These are phyloP conservation scores for Aspergillus melleus DNA, from an alignment of 2,329 filamentous ascomycete genomes.

Conservation along the genomic window DNA sequence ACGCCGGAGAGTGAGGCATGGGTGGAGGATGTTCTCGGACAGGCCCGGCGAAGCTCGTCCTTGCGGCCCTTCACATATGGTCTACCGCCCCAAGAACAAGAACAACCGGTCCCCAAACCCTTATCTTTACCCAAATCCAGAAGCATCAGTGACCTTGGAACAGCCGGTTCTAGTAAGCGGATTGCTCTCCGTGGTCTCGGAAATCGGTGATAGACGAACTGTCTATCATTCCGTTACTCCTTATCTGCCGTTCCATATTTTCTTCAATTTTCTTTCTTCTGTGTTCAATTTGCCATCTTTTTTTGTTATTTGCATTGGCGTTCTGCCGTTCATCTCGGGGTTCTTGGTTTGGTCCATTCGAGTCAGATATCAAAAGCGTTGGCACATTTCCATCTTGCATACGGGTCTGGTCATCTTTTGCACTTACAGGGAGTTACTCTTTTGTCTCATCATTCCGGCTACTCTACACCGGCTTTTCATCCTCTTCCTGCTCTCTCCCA, in stretches of 20 bases:
- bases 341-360: neutral
- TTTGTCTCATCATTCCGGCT: neutral
- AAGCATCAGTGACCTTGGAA: conserved; percentile 43
- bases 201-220: conserved; percentile 17
- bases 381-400: neutral
- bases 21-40: conserved; percentile 48
- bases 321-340: neutral
- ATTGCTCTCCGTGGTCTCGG: conserved; percentile 39
- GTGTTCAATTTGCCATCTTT: neutral
- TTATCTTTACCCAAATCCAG: conserved; percentile 30
- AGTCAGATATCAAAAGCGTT: conserved; percentile 1
- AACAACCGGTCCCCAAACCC: conserved; percentile 13
- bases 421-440: conserved; percentile 3
- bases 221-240: neutral
- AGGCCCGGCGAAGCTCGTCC: conserved; percentile 42
- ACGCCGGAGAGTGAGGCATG: conserved; percentile 49
- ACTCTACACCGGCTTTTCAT: neutral
- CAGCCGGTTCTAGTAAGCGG: conserved; percentile 37
- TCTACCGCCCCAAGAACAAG: conserved; percentile 16
- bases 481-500: neutral
- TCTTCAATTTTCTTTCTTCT: conserved; percentile 6
- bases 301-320: neutral
- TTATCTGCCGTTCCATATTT: neutral
- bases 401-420: neutral
- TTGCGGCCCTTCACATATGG: conserved; percentile 30